Percentiles rank a stretch among this genome's conserved stretches.
Evolutionary conservation across 148 eudicot species (phyloP).

Genomic region (Mesembryanthemum crystallinum): DNA sequence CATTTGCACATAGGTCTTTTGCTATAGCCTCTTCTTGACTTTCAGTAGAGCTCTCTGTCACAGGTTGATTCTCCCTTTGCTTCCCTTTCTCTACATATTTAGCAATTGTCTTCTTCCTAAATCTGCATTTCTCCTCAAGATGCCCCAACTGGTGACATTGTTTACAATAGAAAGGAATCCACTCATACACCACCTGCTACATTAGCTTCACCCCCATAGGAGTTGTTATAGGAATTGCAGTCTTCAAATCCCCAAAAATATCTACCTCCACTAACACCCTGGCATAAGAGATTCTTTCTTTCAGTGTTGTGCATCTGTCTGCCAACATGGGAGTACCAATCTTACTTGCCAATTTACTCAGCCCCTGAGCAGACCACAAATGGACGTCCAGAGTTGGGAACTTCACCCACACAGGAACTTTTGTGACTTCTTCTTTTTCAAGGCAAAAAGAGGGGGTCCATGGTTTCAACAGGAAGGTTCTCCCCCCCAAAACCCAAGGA

Average conservation of each 20-base stretch:
- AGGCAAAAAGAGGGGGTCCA: not conserved
- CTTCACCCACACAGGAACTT: not conserved
- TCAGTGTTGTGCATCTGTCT: not conserved
- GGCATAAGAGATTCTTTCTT: not conserved
- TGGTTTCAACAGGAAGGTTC: not conserved
- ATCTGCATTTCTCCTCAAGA: too few species aligned
- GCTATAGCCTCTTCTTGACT: too few species aligned
- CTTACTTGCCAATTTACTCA: not conserved
- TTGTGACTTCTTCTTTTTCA: not conserved
- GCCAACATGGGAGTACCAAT: not conserved
- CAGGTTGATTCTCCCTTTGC: too few species aligned
- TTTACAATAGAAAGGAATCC: not conserved
- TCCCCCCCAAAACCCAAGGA: too few species aligned
- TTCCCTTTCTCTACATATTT: too few species aligned
- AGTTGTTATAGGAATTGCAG: not conserved
- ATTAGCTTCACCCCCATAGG: not conserved
- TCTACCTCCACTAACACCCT: not conserved
- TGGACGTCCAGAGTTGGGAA: not conserved
- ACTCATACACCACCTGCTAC: not conserved
- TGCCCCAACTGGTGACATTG: not conserved
- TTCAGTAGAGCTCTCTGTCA: too few species aligned
- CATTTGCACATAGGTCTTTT: too few species aligned
- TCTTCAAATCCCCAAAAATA: not conserved
- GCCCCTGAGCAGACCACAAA: not conserved
- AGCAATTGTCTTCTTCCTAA: too few species aligned